phyloP scores from a whole-genome alignment of 2,329 filamentous ascomycete genomes.

The Curvularia sp. region DNA sequence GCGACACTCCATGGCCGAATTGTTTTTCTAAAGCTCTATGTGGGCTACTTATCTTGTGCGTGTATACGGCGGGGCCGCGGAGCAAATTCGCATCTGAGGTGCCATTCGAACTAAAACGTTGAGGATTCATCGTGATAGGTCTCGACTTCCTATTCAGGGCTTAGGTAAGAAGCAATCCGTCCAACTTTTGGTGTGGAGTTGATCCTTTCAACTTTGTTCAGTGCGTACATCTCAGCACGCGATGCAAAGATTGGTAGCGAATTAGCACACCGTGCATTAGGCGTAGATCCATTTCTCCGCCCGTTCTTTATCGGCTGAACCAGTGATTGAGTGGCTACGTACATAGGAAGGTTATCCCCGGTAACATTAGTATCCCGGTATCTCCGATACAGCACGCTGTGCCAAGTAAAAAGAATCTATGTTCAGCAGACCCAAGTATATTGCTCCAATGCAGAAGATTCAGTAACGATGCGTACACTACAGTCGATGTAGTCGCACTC shows the following conservation, averaged over 20 bases:
- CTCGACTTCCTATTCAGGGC: neutral
- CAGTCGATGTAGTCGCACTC: neutral
- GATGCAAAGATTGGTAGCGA: neutral
- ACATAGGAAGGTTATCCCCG: neutral
- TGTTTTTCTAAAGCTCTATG: neutral
- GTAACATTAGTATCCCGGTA: neutral
- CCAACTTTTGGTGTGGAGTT: slow-evolving; percentile 1
- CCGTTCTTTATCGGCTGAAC: neutral
- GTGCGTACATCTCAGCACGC: slow-evolving; percentile 11
- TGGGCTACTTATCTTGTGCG: neutral
- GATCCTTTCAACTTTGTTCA: neutral
- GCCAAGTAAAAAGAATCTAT: neutral
- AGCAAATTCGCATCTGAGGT: neutral
- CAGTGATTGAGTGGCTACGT: neutral
- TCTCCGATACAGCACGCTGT: neutral
- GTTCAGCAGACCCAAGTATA: neutral
- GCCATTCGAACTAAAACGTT: neutral
- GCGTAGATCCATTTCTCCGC: slow-evolving; percentile 6
- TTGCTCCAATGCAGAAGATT: neutral
- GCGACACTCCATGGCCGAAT: neutral
- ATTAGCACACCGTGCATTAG: slow-evolving; percentile 9
- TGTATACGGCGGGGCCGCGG: neutral
- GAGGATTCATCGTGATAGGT: neutral
- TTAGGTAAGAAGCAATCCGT: neutral
- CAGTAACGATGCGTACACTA: neutral